Conservation (phyloP, 1,284 basidiomycete species). For the Pseudozyma thailandica region DNA sequence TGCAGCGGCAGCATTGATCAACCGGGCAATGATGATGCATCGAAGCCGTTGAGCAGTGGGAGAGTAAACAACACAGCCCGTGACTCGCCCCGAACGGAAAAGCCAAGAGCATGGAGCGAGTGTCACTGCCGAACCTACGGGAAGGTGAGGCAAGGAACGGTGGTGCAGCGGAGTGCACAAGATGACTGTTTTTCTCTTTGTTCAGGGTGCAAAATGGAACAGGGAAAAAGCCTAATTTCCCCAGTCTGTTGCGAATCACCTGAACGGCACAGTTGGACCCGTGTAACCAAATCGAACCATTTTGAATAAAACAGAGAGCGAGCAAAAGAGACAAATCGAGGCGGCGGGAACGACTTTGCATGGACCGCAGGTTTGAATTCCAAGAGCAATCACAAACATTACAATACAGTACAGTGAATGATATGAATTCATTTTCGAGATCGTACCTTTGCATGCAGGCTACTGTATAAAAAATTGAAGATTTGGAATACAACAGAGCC, state of each 20-base stretch:
- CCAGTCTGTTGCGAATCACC: no score
- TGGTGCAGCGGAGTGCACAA: not conserved
- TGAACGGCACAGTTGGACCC: no score
- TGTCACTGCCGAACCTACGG: not conserved
- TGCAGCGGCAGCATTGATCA: no score
- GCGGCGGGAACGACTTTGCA: conserved; percentile 4
- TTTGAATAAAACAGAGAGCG: not conserved
- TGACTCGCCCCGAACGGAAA: not conserved
- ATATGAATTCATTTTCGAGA: no score
- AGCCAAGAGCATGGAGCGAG: not conserved
- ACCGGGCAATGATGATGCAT: no score
- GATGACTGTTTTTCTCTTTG: not conserved
- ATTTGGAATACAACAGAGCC: no score
- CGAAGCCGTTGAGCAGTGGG: not conserved
- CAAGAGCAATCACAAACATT: not conserved
- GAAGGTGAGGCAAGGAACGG: not conserved
- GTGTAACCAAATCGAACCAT: not conserved
- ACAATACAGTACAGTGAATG: no score
- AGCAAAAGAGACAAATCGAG: not conserved
- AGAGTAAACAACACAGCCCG: not conserved
- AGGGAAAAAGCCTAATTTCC: conserved; percentile 5
- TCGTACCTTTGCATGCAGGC: no score
- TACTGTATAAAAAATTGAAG: no score
- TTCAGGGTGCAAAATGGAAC: not conserved
- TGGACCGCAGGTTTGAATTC: conserved; percentile 13